phyloP scores from a whole-genome alignment of 2,329 filamentous ascomycete genomes.

The Paecilomyces sp. region DNA sequence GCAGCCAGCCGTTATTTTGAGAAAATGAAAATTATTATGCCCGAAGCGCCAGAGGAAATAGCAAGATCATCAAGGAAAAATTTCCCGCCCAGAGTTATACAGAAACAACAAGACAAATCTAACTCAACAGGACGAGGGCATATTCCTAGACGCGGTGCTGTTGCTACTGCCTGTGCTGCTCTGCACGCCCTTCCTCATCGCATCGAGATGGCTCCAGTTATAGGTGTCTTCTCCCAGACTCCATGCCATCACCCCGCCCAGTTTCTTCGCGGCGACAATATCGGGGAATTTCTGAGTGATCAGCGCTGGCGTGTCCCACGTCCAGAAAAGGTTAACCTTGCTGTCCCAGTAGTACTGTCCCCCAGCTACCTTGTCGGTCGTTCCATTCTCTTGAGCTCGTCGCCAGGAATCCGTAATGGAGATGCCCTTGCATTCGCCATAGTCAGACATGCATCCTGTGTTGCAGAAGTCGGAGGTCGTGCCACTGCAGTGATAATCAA shows the following conservation, averaged over 20 bases:
- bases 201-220: slow-evolving; percentile 37
- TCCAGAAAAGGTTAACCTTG: slow-evolving; percentile 59
- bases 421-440: slow-evolving; percentile 34
- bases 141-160: neutral
- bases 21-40: neutral
- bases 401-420: slow-evolving; percentile 53
- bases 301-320: slow-evolving; percentile 59
- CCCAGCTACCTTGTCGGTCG: slow-evolving; percentile 51
- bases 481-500: slow-evolving; percentile 17
- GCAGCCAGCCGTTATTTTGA: neutral
- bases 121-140: no score
- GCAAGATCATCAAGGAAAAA: neutral
- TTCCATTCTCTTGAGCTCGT: slow-evolving; percentile 46
- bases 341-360: slow-evolving; percentile 65
- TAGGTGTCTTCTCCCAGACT: slow-evolving; percentile 60
- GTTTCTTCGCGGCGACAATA: slow-evolving; percentile 48
- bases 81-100: neutral
- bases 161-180: neutral
- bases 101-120: neutral
- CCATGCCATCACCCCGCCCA: slow-evolving; percentile 72
- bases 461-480: slow-evolving; percentile 22
- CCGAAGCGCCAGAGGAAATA: neutral
- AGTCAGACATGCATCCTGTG: slow-evolving; percentile 30
- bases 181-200: slow-evolving; percentile 29
- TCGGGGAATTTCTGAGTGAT: slow-evolving; percentile 56